A percentile compares a stretch with the other conserved stretches of the same genome.
Evolutionary conservation across 768 basidiomycete species (phyloP).

Genomic region (Termitomyces sp.): DNA sequence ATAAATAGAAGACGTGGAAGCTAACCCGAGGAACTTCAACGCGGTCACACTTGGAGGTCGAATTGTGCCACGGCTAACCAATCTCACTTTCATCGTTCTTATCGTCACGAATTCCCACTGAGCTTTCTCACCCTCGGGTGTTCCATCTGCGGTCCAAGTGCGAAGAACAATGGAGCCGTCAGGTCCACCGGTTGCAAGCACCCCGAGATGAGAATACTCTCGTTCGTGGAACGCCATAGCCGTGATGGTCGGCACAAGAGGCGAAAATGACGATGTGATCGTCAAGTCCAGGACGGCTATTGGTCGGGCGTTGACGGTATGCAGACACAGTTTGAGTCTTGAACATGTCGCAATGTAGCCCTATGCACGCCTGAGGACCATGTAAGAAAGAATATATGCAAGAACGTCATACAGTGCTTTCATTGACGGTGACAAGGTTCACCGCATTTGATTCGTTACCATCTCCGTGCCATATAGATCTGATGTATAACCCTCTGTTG

Average conservation of each 20-base stretch:
- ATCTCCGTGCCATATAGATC: conserved; percentile 71
- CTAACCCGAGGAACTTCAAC: conserved; percentile 78
- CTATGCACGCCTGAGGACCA: conserved; percentile 28
- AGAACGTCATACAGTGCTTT: conserved; percentile 72
- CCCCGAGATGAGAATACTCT: conserved; percentile 72
- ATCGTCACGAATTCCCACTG: conserved; percentile 72
- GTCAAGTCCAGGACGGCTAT: conserved; percentile 68
- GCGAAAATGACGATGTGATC: conserved; percentile 32
- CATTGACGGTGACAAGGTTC: conserved; percentile 71
- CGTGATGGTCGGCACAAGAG: conserved; percentile 52
- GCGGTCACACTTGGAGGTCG: conserved; percentile 60
- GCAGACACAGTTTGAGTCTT: conserved; percentile 58
- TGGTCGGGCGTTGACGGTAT: conserved; percentile 81
- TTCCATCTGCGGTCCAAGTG: conserved; percentile 79
- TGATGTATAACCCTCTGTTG: conserved; percentile 74
- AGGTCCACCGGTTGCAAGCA: conserved; percentile 75
- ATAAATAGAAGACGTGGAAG: conserved; percentile 4
- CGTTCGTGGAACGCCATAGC: conserved; percentile 85
- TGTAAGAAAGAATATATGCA: neutral
- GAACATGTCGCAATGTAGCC: conserved; percentile 89
- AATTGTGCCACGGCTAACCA: conserved; percentile 27
- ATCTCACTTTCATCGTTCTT: conserved; percentile 57
- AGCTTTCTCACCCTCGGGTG: conserved; percentile 59
- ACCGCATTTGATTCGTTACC: conserved; percentile 38
- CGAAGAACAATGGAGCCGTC: conserved; percentile 76